Conservation (phyloP, 192 early-diverging fungal genomes). For the Pilaira anomala region DNA sequence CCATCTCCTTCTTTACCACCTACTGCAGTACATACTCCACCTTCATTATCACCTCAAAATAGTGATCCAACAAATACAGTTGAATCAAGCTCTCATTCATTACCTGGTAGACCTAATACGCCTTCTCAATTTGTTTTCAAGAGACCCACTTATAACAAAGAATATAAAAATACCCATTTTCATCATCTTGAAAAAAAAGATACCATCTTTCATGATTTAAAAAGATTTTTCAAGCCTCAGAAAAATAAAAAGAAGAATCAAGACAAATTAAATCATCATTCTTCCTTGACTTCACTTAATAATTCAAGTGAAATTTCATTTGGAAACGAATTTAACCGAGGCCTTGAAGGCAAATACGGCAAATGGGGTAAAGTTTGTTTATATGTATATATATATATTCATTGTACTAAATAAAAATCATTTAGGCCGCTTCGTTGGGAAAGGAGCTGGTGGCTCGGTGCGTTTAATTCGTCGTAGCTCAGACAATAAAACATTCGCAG, state of each 20-base stretch:
- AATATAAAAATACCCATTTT: conserved; percentile 39
- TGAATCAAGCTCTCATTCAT: neutral
- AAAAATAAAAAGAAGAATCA: conserved; percentile 20
- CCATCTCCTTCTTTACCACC: conserved; percentile 12
- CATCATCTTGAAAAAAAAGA: conserved; percentile 39
- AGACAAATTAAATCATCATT: neutral
- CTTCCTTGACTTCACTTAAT: neutral
- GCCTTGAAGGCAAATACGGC: conserved; percentile 37
- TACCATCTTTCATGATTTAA: conserved; percentile 47
- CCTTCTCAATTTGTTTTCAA: conserved; percentile 43
- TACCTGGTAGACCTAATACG: conserved; percentile 27
- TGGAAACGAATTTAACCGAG: conserved; percentile 38
- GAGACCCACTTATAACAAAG: conserved; percentile 37
- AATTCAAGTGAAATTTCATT: conserved; percentile 29
- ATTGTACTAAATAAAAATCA: conserved; percentile 3
- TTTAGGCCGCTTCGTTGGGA: conserved; percentile 49
- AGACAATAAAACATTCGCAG: conserved; percentile 67
- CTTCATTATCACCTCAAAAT: conserved; percentile 32
- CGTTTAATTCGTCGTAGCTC: conserved; percentile 59
- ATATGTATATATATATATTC: neutral
- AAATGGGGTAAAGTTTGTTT: conserved; percentile 35
- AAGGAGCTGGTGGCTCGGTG: conserved; percentile 75
- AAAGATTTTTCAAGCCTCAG: conserved; percentile 43
- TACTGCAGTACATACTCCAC: conserved; percentile 28
- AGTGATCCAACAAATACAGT: conserved; percentile 9